Evolutionary conservation across 1,284 basidiomycete species (phyloP), one percentile per base, ranked within the genome.

Genomic region (Puccinia triticina): DNA sequence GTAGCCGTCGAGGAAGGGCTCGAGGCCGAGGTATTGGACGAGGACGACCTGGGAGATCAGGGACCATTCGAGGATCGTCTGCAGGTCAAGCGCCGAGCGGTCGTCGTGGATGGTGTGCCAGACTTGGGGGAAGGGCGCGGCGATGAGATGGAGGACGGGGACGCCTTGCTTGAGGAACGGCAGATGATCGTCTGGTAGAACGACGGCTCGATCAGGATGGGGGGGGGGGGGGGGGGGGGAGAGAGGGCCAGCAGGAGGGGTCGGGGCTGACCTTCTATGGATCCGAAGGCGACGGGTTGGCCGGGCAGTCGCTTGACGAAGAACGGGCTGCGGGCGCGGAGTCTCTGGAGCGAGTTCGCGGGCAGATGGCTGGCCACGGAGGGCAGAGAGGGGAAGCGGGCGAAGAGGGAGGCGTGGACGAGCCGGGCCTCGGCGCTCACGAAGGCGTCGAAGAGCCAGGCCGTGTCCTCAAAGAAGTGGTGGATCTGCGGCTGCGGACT

Each of bases 81-180:
- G 90, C 69, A 94, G 89, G 86, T 98, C 93, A 34, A 99, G 89
- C 0, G 93, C 95, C 21, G 91, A 90, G 1, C 91, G 93, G 87
- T 99, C 93, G 88, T 99, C 97, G 82, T 86, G 86, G 40, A 95
- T 86, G 21, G 90, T 92, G 87, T 98, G 97, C 97, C 96, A 98
- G 8, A 97, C 95, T 1, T 75, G 83, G 0, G 97, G 97, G 87
- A 99, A 99, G 0, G 94, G 95, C 61, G 90, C 91, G 0, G 96
- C 88, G 83, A 99, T 99, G 74, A 99, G 86, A 87, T 99, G 97
- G 84, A 99, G 88, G 72, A 98, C 89, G 82, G 92, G 94, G 26
- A 99, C 95, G 8, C 96, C 97, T 77, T 89, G 88, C 53, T 89
- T 87, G 66, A 97, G 86, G 88, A 99, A 99, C 21, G 97, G 97